Percentiles rank a stretch among this genome's conserved stretches.
Evolutionary conservation across 257 asterid genomes (phyloP).

Genomic region (Salvia hispanica): DNA sequence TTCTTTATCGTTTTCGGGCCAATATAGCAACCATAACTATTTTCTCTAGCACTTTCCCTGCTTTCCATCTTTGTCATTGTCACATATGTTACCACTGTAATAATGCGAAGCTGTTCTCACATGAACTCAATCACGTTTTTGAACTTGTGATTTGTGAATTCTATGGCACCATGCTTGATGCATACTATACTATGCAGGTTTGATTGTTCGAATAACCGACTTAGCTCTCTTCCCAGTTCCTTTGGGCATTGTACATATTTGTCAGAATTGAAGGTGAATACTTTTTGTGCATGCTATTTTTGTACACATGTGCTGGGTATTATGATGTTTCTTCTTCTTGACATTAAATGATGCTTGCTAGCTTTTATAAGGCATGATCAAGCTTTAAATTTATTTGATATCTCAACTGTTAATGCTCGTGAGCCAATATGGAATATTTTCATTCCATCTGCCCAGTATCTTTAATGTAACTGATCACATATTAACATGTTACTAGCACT

Average conservation of each 20-base stretch:
- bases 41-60: neutral
- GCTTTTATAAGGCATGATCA: neutral
- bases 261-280: constrained; percentile 78
- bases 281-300: constrained; percentile 9
- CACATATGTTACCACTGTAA: neutral
- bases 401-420: neutral
- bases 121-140: neutral
- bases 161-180: constrained; percentile 14
- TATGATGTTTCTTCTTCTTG: constrained; percentile 7
- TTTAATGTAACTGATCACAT: neutral
- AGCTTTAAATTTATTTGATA: neutral
- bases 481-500: neutral
- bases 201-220: constrained; percentile 85
- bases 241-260: constrained; percentile 69
- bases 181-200: constrained; percentile 53
- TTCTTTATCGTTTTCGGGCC: neutral
- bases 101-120: neutral
- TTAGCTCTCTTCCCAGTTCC: constrained; percentile 71
- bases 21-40: neutral
- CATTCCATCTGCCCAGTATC: neutral
- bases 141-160: neutral
- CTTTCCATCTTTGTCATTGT: neutral
- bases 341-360: neutral
- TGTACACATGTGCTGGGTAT: constrained; percentile 11
- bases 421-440: neutral